Evolutionary conservation across 1,139 yeast genomes (phyloP).

Genomic region (Yamadazyma triangularis): DNA sequence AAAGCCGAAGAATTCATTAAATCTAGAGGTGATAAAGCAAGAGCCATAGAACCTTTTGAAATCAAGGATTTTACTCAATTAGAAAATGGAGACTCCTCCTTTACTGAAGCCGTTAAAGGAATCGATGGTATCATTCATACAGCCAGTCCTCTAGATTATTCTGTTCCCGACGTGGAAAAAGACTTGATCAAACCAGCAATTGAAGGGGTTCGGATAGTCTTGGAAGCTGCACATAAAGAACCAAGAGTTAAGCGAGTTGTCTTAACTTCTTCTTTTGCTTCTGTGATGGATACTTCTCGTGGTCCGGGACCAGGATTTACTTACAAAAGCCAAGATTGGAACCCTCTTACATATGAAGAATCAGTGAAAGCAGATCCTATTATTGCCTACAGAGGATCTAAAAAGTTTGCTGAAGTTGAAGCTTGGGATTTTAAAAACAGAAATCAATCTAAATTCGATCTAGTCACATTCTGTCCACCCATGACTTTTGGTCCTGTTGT

Average conservation of each 20-base stretch:
- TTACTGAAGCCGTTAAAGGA: slow-evolving; percentile 14
- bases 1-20: slow-evolving; percentile 21
- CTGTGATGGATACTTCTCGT: slow-evolving; percentile 13
- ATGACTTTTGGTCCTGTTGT: slow-evolving; percentile 47
- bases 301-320: slow-evolving; percentile 17
- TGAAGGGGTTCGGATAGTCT: slow-evolving; percentile 20
- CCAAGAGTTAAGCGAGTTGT: slow-evolving; percentile 22
- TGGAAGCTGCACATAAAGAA: slow-evolving; percentile 20
- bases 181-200: slow-evolving; percentile 19
- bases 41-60: slow-evolving; percentile 15
- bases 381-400: slow-evolving; percentile 36
- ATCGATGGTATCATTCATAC: slow-evolving; percentile 17
- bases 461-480: slow-evolving; percentile 48
- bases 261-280: slow-evolving; percentile 27
- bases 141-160: slow-evolving; percentile 16
- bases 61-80: slow-evolving; percentile 13
- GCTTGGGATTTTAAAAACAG: slow-evolving; percentile 30
- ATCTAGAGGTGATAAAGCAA: slow-evolving; percentile 11
- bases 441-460: slow-evolving; percentile 33
- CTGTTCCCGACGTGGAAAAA: slow-evolving; percentile 15
- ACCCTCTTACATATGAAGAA: slow-evolving; percentile 32
- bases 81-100: slow-evolving; percentile 13
- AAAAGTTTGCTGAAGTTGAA: slow-evolving; percentile 34
- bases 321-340: slow-evolving; percentile 26
- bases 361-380: slow-evolving; percentile 30